Conservation (phyloP, 352 stramenopile species). For the Pythium sukuiense region DNA sequence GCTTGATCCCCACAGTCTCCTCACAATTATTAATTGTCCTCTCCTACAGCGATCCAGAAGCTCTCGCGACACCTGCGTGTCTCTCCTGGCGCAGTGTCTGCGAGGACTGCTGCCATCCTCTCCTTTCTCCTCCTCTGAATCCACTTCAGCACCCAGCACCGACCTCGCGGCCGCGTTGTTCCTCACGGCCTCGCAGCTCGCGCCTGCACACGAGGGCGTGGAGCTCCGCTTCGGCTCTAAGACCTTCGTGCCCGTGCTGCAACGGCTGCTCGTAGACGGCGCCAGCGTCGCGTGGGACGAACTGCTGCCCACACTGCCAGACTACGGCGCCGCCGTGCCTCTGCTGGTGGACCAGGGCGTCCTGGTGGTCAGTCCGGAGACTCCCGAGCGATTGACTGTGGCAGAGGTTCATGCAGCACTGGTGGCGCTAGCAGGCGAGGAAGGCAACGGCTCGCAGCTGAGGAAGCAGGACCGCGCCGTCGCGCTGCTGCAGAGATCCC, state of each 20-base stretch:
- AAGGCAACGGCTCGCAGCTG: slow-evolving; percentile 51
- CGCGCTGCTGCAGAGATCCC: slow-evolving; percentile 50
- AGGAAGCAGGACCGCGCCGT: slow-evolving; percentile 69
- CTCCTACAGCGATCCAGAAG: slow-evolving; percentile 42
- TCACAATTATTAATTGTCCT: neutral
- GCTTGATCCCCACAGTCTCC: neutral
- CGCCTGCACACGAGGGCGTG: slow-evolving; percentile 64
- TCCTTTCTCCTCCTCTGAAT: slow-evolving; percentile 5
- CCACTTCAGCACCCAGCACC: neutral
- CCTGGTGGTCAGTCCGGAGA: neutral
- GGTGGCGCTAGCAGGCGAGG: slow-evolving; percentile 51
- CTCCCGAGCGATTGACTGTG: slow-evolving; percentile 32
- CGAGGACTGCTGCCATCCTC: slow-evolving; percentile 35
- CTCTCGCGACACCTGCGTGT: slow-evolving; percentile 54
- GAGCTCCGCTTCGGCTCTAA: slow-evolving; percentile 75
- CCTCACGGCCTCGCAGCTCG: slow-evolving; percentile 69
- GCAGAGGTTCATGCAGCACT: slow-evolving; percentile 55
- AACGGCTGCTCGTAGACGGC: slow-evolving; percentile 33
- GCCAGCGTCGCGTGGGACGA: slow-evolving; percentile 28
- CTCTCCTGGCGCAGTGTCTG: slow-evolving; percentile 46
- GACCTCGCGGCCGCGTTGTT: slow-evolving; percentile 60
- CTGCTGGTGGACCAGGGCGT: slow-evolving; percentile 16
- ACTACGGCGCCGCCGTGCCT: slow-evolving; percentile 25
- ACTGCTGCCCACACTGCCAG: slow-evolving; percentile 32
- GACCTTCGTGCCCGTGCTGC: slow-evolving; percentile 57